phyloP scores from a whole-genome alignment of 2,329 filamentous ascomycete genomes.

The Trichoderma koningiopsis region DNA sequence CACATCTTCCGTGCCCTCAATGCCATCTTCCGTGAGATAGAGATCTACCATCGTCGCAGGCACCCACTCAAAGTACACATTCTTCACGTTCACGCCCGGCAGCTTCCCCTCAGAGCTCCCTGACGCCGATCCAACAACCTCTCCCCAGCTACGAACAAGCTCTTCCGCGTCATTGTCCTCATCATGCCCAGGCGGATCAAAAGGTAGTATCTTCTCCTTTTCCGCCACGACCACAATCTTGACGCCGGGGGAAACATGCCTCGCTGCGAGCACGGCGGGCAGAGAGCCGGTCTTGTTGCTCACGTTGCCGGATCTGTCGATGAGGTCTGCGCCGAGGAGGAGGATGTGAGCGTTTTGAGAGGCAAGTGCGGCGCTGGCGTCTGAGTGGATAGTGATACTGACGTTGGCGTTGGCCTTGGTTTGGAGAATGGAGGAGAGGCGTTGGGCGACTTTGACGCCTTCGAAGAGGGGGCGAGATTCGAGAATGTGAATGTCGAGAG shows the following conservation, averaged over 20 bases:
- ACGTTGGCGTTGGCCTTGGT: not conserved
- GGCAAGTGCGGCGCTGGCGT: constrained; percentile 60
- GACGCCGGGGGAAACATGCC: constrained; percentile 47
- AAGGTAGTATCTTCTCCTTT: constrained; percentile 58
- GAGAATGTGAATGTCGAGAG: constrained; percentile 60
- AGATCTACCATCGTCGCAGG: constrained; percentile 51
- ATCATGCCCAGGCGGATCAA: constrained; percentile 47
- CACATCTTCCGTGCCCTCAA: constrained; percentile 46
- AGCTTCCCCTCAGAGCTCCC: not conserved
- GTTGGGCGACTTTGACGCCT: constrained; percentile 58
- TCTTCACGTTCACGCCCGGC: constrained; percentile 43
- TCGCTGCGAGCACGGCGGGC: constrained; percentile 58
- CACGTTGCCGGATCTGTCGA: constrained; percentile 59
- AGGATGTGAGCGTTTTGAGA: constrained; percentile 56
- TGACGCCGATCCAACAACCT: constrained; percentile 18
- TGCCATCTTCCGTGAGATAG: constrained; percentile 58
- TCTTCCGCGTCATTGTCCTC: constrained; percentile 56
- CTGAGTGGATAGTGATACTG: constrained; percentile 56
- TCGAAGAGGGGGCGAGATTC: constrained; percentile 70
- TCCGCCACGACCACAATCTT: constrained; percentile 60
- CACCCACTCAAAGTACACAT: constrained; percentile 65
- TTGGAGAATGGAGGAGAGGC: constrained; percentile 48
- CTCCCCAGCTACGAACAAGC: constrained; percentile 51
- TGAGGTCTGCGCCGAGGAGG: constrained; percentile 65
- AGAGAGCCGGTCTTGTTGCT: constrained; percentile 70